Evolutionary conservation across 257 asterid species (phyloP).

Genomic region (Solanum tacnaense): DNA sequence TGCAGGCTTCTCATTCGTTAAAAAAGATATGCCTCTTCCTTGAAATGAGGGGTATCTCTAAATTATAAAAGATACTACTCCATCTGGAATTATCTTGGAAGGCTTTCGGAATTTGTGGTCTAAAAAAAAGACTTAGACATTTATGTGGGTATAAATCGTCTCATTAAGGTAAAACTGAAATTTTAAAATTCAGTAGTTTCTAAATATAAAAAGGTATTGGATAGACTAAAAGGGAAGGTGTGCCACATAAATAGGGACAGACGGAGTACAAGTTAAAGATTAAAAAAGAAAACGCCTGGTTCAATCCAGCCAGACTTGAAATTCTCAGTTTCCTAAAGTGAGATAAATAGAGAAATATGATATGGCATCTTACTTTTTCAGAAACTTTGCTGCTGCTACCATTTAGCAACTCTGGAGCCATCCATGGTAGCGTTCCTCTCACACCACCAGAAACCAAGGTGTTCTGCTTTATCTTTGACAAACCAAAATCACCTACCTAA

Average conservation of each 20-base stretch:
- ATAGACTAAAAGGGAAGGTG: background rate
- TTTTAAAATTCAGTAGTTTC: background rate
- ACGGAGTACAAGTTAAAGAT: background rate
- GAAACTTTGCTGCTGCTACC: slow-evolving; percentile 80
- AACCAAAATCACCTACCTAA: slow-evolving; percentile 94
- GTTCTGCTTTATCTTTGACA: slow-evolving; percentile 76
- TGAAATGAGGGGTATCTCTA: background rate
- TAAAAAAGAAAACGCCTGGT: background rate
- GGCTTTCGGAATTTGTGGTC: background rate
- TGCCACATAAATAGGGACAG: background rate
- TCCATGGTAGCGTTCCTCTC: slow-evolving; percentile 95
- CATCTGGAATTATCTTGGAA: background rate
- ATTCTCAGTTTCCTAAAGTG: slow-evolving; percentile 2
- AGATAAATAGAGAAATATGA: background rate
- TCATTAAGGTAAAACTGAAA: background rate
- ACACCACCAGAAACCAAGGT: slow-evolving; percentile 97
- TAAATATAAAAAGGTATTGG: background rate
- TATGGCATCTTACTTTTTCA: slow-evolving; percentile 53
- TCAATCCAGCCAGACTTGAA: background rate
- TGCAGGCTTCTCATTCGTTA: background rate
- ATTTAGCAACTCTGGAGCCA: slow-evolving; percentile 91
- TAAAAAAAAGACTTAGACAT: background rate
- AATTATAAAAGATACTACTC: background rate
- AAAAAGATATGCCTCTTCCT: background rate
- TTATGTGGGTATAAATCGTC: background rate